A percentile compares a stretch with the other conserved stretches of the same genome.
Conservation (phyloP, 2,329 filamentous ascomycete species). For the Xylaria sp. region DNA sequence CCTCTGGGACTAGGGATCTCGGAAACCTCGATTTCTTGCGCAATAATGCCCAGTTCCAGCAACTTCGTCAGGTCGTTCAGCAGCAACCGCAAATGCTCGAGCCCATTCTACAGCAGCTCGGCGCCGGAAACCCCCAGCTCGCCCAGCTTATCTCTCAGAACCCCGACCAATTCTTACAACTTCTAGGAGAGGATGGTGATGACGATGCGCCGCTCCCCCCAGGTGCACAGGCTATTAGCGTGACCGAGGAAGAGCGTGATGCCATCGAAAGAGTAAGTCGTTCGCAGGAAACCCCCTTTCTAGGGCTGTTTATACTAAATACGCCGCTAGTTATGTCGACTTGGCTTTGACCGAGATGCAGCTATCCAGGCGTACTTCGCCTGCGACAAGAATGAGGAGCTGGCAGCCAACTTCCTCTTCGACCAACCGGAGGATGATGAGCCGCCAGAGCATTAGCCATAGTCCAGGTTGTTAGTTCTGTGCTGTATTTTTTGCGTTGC, state of each 20-base stretch:
- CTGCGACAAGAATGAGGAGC: conserved; percentile 99
- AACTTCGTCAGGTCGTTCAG: conserved; percentile 95
- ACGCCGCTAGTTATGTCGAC: conserved; percentile 77
- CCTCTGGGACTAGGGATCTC: conserved; percentile 62
- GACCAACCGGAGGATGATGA: conserved; percentile 93
- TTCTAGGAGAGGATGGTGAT: conserved; percentile 88
- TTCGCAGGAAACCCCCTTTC: conserved; percentile 20
- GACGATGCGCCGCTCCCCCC: conserved; percentile 87
- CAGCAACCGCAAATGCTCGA: conserved; percentile 99
- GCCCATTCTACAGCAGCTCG: conserved; percentile 95
- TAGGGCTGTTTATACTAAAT: conserved; percentile 29
- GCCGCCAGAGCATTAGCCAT: conserved; percentile 56
- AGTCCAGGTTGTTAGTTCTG: conserved; percentile 19
- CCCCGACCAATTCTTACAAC: conserved; percentile 90
- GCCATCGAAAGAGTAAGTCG: conserved; percentile 89
- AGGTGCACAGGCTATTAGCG: conserved; percentile 87
- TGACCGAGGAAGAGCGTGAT: conserved; percentile 95
- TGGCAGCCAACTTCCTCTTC: conserved; percentile 97
- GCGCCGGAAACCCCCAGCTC: conserved; percentile 92
- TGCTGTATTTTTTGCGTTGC: conserved; percentile 28
- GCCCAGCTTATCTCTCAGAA: conserved; percentile 92
- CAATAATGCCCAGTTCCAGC: conserved; percentile 97
- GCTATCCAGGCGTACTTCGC: conserved; percentile 99
- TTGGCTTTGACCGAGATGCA: conserved; percentile 91
- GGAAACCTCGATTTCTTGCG: conserved; percentile 93